phyloP scores from a whole-genome alignment of 2,329 filamentous ascomycete genomes.

The Zelopaecilomyces penicillatus region DNA sequence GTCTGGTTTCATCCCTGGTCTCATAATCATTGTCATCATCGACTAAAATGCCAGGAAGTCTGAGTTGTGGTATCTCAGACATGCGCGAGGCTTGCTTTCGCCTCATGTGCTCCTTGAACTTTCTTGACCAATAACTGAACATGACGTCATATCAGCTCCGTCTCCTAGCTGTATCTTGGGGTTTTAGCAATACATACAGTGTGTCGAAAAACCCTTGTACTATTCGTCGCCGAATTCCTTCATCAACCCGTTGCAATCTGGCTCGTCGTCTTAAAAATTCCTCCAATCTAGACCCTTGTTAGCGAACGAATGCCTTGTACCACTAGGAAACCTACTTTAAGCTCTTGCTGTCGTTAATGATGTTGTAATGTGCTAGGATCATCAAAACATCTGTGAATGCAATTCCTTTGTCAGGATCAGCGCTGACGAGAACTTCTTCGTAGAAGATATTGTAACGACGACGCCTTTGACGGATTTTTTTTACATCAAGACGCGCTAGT shows the following conservation, averaged over 20 bases:
- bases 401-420: conserved; percentile 82
- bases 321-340: conserved; percentile 47
- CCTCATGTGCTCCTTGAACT: conserved; percentile 69
- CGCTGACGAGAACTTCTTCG: conserved; percentile 89
- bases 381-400: conserved; percentile 88
- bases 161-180: not conserved
- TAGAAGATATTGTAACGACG: conserved; percentile 89
- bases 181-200: conserved; percentile 42
- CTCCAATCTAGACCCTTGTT: conserved; percentile 54
- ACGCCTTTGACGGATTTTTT: conserved; percentile 65
- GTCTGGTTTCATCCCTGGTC: not conserved
- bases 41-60: conserved; percentile 82
- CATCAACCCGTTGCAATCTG: conserved; percentile 85
- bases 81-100: conserved; percentile 67
- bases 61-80: conserved; percentile 68
- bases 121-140: conserved; percentile 66
- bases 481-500: conserved; percentile 64
- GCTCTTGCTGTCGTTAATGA: conserved; percentile 96
- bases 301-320: not conserved
- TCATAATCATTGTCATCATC: conserved; percentile 54
- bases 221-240: conserved; percentile 81
- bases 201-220: conserved; percentile 96
- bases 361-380: conserved; percentile 96
- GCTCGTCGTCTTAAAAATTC: conserved; percentile 89
- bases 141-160: not conserved